phyloP scores from a whole-genome alignment of 75 land plant species.

The Pinus tabuliformis region DNA sequence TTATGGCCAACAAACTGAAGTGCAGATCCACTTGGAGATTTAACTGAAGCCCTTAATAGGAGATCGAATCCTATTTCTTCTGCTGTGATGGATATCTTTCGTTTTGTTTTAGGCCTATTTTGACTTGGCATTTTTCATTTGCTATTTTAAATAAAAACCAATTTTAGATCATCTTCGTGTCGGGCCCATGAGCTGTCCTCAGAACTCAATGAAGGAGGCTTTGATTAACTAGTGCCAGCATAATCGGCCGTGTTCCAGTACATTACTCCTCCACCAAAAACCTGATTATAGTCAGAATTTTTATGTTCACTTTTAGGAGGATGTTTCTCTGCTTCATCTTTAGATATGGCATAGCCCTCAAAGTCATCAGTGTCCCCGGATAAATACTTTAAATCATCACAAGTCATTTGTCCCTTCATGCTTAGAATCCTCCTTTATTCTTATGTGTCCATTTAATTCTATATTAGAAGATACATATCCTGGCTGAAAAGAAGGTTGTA shows the following conservation, averaged over 20 bases:
- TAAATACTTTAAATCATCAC: constrained; percentile 31
- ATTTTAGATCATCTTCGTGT: constrained; percentile 85
- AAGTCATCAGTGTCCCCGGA: constrained; percentile 60
- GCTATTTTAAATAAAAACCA: no score
- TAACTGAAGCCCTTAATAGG: no score
- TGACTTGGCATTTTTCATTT: constrained; percentile 66
- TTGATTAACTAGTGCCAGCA: constrained; percentile 72
- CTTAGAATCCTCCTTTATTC: constrained; percentile 38
- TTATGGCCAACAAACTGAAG: no score
- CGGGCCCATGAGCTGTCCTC: constrained; percentile 99
- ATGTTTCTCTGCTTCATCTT: no score
- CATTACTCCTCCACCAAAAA: constrained; percentile 99
- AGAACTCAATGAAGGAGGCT: constrained; percentile 93
- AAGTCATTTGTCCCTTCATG: constrained; percentile 42
- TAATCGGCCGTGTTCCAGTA: constrained; percentile 93
- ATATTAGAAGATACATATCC: constrained; percentile 16
- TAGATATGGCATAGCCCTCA: no score
- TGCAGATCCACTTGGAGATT: no score
- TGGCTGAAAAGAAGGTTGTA: constrained; percentile 36
- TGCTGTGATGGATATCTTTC: no score
- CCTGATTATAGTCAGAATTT: no score
- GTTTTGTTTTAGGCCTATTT: no score
- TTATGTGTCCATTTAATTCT: constrained; percentile 16
- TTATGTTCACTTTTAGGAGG: no score
- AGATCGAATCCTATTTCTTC: no score